Evolutionary conservation across 2,329 filamentous ascomycete genomes (phyloP).

Genomic region (Talaromyces atroroseus): DNA sequence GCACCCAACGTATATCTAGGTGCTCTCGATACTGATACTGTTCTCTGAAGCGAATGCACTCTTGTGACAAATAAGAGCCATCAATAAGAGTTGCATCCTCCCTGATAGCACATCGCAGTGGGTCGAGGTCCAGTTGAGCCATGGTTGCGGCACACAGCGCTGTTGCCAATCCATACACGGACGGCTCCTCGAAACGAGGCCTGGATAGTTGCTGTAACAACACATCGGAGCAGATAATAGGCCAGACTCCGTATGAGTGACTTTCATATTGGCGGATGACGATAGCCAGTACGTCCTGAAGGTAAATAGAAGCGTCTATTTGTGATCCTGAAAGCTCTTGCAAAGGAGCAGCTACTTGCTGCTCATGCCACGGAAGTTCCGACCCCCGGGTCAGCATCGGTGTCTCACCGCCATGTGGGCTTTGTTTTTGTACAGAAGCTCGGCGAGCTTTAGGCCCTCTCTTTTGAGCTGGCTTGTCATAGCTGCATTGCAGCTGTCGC

Average conservation of each 20-base stretch:
- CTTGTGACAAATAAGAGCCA: conserved; percentile 17
- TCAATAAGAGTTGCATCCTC: conserved; percentile 13
- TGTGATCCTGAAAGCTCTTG: not conserved
- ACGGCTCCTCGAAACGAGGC: not conserved
- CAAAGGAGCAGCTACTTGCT: not conserved
- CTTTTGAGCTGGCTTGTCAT: conserved; percentile 22
- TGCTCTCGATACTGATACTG: conserved; percentile 16
- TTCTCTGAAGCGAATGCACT: conserved; percentile 22
- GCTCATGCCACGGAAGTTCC: not conserved
- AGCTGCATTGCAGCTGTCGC: conserved; percentile 22
- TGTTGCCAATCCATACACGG: conserved; percentile 18
- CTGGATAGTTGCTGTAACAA: conserved; percentile 15
- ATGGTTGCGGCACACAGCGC: conserved; percentile 29
- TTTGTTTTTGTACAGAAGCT: not conserved
- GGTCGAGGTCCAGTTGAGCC: conserved; percentile 24
- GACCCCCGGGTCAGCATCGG: not conserved
- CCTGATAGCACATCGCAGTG: conserved; percentile 11
- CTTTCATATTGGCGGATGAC: conserved; percentile 21
- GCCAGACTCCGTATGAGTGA: conserved; percentile 27
- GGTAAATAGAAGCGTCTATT: not conserved
- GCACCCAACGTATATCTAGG: conserved; percentile 18
- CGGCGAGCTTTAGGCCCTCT: conserved; percentile 25
- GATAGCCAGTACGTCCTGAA: conserved; percentile 10
- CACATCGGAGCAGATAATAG: conserved; percentile 20
- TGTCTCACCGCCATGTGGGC: not conserved